These are phyloP conservation scores for Hyaloscypha hepaticicola DNA, from an alignment of 495 filamentous ascomycete genomes.

Conservation along the genomic window DNA sequence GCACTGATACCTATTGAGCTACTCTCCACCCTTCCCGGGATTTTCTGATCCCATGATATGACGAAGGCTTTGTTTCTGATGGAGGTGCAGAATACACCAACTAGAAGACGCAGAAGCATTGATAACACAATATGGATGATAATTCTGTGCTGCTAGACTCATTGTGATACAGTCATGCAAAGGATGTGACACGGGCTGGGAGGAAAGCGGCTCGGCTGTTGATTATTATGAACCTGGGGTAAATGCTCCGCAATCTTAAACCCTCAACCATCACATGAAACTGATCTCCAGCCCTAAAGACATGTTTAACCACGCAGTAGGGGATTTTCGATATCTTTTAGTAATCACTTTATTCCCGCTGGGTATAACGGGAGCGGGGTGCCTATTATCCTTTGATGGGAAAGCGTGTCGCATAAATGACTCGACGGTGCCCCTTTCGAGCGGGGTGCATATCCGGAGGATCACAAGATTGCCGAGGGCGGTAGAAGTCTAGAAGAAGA, in stretches of 20 bases:
- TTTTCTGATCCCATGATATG: no score
- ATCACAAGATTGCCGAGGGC: conserved; percentile 37
- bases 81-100: conserved; percentile 45
- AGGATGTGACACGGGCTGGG: conserved; percentile 43
- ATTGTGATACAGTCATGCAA: conserved; percentile 53
- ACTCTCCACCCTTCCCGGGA: no score
- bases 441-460: conserved; percentile 35
- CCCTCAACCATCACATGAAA: background rate
- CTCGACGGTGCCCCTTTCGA: conserved; percentile 38
- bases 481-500: conserved; percentile 23
- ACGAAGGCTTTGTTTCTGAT: conserved; percentile 14
- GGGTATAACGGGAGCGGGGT: conserved; percentile 42
- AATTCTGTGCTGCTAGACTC: conserved; percentile 36
- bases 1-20: no score
- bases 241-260: conserved; percentile 15
- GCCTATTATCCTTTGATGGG: conserved; percentile 45
- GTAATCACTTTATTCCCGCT: conserved; percentile 45
- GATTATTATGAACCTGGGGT: conserved; percentile 50
- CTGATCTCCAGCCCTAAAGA: background rate
- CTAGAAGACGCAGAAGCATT: conserved; percentile 34
- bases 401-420: conserved; percentile 45
- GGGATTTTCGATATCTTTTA: conserved; percentile 44
- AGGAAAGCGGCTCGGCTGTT: conserved; percentile 41
- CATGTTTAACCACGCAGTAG: conserved; percentile 18
- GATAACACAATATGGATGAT: conserved; percentile 49